These are phyloP conservation scores for Nephromyces sp. DNA, from an alignment of 169 alveolate species.

Conservation along the genomic window DNA sequence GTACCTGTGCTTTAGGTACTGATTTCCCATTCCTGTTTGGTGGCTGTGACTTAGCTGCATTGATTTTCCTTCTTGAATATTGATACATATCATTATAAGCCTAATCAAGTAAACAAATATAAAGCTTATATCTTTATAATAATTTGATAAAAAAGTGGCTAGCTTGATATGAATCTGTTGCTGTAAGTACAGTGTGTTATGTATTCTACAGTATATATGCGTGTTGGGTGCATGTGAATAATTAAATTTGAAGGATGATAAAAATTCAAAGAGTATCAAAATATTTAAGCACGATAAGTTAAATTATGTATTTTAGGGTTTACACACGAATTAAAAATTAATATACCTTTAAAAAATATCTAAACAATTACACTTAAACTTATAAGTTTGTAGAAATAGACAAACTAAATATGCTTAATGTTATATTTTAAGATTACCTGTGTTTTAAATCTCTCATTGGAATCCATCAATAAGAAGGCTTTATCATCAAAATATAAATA, in stretches of 20 bases:
- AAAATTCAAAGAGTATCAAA: not conserved
- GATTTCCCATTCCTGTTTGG: slow-evolving; percentile 2
- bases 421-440: not conserved
- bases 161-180: no score
- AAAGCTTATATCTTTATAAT: not conserved
- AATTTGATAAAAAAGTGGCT: slow-evolving; percentile 1
- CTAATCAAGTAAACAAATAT: not conserved
- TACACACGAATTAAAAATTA: not conserved
- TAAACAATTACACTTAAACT: not conserved
- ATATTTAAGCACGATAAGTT: slow-evolving; percentile 1
- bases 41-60: not conserved
- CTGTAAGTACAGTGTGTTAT: no score
- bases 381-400: not conserved
- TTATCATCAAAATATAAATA: slow-evolving; percentile 65
- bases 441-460: slow-evolving; percentile 4
- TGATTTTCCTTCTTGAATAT: not conserved
- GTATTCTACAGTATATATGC: no score
- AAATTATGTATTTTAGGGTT: not conserved
- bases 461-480: slow-evolving; percentile 44
- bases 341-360: not conserved
- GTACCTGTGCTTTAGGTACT: no score
- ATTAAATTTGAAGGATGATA: no score
- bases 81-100: slow-evolving; percentile 3
- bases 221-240: no score
- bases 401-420: not conserved